These are phyloP conservation scores for Decorospora gaudefroyi DNA, from an alignment of 2,329 filamentous ascomycete genomes.

Conservation along the genomic window DNA sequence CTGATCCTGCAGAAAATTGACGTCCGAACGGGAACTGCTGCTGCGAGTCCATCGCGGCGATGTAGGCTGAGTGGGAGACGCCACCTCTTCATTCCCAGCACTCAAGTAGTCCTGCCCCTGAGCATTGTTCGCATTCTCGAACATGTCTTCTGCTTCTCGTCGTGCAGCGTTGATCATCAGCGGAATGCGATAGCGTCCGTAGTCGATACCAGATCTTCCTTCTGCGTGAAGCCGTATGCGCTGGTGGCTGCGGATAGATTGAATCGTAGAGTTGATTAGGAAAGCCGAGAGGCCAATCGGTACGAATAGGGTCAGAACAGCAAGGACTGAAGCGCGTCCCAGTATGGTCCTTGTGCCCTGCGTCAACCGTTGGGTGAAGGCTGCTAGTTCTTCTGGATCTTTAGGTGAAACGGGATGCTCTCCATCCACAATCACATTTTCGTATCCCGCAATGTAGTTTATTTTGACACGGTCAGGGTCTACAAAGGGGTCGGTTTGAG, in stretches of 20 bases:
- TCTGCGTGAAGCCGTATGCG: constrained; percentile 77
- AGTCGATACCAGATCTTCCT: constrained; percentile 68
- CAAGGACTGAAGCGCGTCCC: constrained; percentile 64
- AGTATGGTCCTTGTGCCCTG: constrained; percentile 48
- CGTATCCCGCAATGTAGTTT: constrained; percentile 75
- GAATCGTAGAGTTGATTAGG: constrained; percentile 74
- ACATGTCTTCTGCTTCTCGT: constrained; percentile 75
- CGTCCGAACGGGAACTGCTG: constrained; percentile 23
- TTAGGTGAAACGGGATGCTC: constrained; percentile 62
- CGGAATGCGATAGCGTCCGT: constrained; percentile 74
- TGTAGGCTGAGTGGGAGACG: constrained; percentile 30
- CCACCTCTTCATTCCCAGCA: constrained; percentile 54
- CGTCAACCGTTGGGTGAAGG: constrained; percentile 45
- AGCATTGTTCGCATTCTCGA: constrained; percentile 71
- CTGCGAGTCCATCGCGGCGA: constrained; percentile 20
- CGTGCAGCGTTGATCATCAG: constrained; percentile 71
- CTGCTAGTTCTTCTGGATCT: constrained; percentile 38
- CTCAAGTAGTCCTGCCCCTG: constrained; percentile 74
- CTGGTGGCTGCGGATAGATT: constrained; percentile 73
- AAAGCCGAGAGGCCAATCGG: constrained; percentile 74
- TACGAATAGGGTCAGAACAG: constrained; percentile 70
- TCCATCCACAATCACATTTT: constrained; percentile 74
- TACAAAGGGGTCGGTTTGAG: constrained; percentile 75
- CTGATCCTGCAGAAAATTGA: constrained; percentile 37
- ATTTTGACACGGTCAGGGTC: constrained; percentile 69